Evolutionary conservation across 2,329 filamentous ascomycete species (phyloP).

Genomic region (Penicillium brevicompactum): DNA sequence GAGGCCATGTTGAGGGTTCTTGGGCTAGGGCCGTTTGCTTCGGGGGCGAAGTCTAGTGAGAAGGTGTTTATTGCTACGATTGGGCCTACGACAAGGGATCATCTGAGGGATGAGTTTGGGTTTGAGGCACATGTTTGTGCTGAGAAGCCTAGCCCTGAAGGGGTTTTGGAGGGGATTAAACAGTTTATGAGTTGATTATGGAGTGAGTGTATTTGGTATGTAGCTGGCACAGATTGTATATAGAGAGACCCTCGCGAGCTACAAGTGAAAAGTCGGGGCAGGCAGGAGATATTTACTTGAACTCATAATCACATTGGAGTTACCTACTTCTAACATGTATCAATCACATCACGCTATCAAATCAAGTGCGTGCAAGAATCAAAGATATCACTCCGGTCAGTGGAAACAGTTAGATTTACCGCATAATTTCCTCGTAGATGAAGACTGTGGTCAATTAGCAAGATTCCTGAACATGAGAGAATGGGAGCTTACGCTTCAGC

Average conservation of each 20-base stretch:
- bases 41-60: neutral
- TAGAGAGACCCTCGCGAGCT: neutral
- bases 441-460: constrained; percentile 55
- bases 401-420: constrained; percentile 43
- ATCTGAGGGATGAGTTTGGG: constrained; percentile 55
- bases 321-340: constrained; percentile 15
- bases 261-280: neutral
- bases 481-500: constrained; percentile 69
- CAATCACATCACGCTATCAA: constrained; percentile 8
- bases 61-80: constrained; percentile 75
- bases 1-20: constrained; percentile 61
- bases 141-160: constrained; percentile 77
- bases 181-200: constrained; percentile 42
- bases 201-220: neutral
- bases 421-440: constrained; percentile 97
- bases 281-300: neutral
- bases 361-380: constrained; percentile 16
- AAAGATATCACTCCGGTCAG: neutral
- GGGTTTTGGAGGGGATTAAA: constrained; percentile 69
- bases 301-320: constrained; percentile 11
- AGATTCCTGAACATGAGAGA: constrained; percentile 14
- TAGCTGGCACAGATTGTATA: neutral
- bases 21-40: constrained; percentile 38
- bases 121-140: constrained; percentile 65
- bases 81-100: constrained; percentile 85